Evolutionary conservation across 306 rosid species (phyloP), one percentile per base, ranked within the genome.

Genomic region (Begonia loranthoides): DNA sequence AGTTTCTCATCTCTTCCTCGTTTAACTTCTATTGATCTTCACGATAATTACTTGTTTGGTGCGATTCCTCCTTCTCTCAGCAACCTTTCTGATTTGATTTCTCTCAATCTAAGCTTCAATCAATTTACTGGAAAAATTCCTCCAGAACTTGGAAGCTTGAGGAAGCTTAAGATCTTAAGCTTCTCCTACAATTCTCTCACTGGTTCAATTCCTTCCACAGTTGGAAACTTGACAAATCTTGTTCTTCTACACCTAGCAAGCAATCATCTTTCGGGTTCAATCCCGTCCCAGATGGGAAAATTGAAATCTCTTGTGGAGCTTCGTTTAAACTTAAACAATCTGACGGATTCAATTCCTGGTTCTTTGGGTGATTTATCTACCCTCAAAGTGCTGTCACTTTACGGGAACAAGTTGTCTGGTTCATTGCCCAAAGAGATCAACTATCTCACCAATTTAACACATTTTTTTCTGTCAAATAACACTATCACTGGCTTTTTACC

Each of bases 341-440:
- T 66, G 19, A 50, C 66, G 15, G 69, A 69, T 4, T 57, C 65
- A 55, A 69, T 69, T 55, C 74, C 74, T 3, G 10, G 16, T 4
- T 59, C 71, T 9, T 64, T 64, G 15, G 62, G 57, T 13, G 11
- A 57, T 33, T 54, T 64, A n/a, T 9, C 13, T 15, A 9, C 12
- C 9, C 57, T 64, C 15, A 11, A 10, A 9, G 40, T 51, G 33
- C n/a, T 52, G 52, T 17, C 66, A 34, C 65, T 75, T 17, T 70
- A 49, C 12, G 51, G 69, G 33, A 78, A 78, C 66, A 45, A 70
- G 21, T 62, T 78, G 16, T 62, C 60, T 4, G 73, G 68, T 56
- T 53, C 49, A 34, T 43, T 68, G 28, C 73, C 73, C 7, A 22
- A 15, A 38, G 64, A 62, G 64, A 62, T 68, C 33, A 57, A 57